Percentiles rank a stretch among this genome's conserved stretches.
Conservation (phyloP, 2,329 filamentous ascomycete species). For the Trichophyton schoenleinii region DNA sequence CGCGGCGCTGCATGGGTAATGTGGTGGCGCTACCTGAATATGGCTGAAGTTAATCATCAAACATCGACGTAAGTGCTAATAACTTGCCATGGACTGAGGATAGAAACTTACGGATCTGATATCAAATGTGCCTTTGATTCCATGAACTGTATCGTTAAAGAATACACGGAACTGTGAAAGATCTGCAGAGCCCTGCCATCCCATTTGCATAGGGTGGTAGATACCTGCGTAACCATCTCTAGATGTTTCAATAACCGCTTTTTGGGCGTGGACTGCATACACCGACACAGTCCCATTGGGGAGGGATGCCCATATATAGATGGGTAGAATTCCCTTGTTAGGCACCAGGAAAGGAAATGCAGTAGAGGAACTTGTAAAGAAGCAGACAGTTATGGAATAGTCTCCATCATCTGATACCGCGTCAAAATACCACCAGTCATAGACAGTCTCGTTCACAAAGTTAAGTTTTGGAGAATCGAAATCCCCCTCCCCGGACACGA, state of each 20-base stretch:
- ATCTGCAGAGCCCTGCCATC: conserved; percentile 12
- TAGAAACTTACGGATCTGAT: conserved; percentile 8
- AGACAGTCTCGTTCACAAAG: conserved; percentile 20
- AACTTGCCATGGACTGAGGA: background rate
- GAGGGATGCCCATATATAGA: conserved; percentile 20
- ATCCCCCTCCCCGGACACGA: background rate
- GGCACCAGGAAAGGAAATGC: conserved; percentile 28
- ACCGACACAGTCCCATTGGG: conserved; percentile 14
- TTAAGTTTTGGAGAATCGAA: conserved; percentile 20
- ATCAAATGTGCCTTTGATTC: conserved; percentile 11
- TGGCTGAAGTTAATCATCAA: background rate
- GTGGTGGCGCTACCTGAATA: background rate
- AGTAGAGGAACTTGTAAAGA: conserved; percentile 20
- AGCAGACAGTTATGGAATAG: conserved; percentile 22
- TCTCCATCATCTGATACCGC: conserved; percentile 20
- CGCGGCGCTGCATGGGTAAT: conserved; percentile 6
- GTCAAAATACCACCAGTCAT: conserved; percentile 35
- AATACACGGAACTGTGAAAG: conserved; percentile 11
- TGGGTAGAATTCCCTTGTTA: conserved; percentile 14
- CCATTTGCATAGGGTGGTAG: conserved; percentile 10
- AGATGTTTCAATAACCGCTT: conserved; percentile 9
- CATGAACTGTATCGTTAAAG: conserved; percentile 8
- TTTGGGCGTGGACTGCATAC: conserved; percentile 4
- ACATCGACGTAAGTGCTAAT: background rate
- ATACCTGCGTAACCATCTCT: conserved; percentile 9